phyloP scores from a whole-genome alignment of 1,284 basidiomycete species.

The Inonotus hispidus region DNA sequence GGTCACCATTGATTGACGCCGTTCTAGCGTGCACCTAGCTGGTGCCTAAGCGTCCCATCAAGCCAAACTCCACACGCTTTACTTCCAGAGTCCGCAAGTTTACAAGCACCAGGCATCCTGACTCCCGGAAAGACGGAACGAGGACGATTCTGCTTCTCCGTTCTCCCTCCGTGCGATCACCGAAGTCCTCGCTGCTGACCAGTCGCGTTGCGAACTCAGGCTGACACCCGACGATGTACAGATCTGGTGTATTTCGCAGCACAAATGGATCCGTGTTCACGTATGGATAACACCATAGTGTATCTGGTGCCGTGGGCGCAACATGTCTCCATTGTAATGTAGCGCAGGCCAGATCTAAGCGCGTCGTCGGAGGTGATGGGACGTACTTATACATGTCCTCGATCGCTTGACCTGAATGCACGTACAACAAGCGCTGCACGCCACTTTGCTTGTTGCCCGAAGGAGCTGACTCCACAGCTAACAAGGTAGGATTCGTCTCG shows the following conservation, averaged over 20 bases:
- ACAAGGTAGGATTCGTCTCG: constrained; percentile 89
- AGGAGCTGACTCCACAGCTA: constrained; percentile 42
- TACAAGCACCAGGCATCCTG: constrained; percentile 57
- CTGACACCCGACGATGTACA: constrained; percentile 94
- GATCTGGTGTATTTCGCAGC: constrained; percentile 75
- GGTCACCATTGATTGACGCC: no score
- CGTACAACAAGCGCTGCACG: constrained; percentile 55
- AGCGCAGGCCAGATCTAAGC: constrained; percentile 69
- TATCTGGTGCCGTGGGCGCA: constrained; percentile 97
- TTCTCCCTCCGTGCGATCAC: constrained; percentile 28
- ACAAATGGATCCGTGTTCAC: constrained; percentile 88
- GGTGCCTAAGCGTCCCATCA: background rate
- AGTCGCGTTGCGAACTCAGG: constrained; percentile 74
- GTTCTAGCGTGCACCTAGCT: background rate
- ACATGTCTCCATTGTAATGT: constrained; percentile 93
- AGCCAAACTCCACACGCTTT: constrained; percentile 7
- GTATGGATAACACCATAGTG: constrained; percentile 97
- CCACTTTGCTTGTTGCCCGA: constrained; percentile 19
- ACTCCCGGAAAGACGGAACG: constrained; percentile 75
- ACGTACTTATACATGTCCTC: constrained; percentile 97
- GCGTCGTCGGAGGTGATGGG: constrained; percentile 55
- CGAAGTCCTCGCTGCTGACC: constrained; percentile 37
- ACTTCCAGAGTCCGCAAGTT: constrained; percentile 34
- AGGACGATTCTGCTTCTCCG: constrained; percentile 72
- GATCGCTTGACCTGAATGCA: constrained; percentile 87